phyloP scores from a whole-genome alignment of 345 rosid species.

The Murraya paniculata region DNA sequence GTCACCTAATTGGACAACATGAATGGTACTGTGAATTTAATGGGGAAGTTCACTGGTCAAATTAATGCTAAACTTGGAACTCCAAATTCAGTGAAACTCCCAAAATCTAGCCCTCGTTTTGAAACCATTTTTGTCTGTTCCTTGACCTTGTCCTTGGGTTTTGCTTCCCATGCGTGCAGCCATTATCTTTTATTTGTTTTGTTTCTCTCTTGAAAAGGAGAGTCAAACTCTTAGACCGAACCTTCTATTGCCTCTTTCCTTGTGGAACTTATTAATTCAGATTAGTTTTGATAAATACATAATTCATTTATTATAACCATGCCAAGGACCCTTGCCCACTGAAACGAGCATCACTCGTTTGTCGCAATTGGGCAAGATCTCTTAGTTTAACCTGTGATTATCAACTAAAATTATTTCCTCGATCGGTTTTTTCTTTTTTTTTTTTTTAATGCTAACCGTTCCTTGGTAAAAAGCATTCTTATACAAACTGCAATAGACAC shows the following conservation, averaged over 20 bases:
- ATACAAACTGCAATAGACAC: neutral
- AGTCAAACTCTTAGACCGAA: constrained; percentile 47
- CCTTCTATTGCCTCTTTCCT: constrained; percentile 46
- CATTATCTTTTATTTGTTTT: neutral
- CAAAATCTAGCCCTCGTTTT: constrained; percentile 48
- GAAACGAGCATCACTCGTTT: neutral
- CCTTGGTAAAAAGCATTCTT: neutral
- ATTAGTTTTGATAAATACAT: neutral
- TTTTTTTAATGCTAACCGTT: neutral
- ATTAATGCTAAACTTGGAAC: constrained; percentile 48
- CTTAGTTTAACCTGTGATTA: neutral
- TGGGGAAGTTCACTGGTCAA: constrained; percentile 43
- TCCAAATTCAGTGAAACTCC: constrained; percentile 59
- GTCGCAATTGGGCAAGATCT: neutral
- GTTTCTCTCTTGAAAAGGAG: neutral
- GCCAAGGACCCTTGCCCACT: neutral
- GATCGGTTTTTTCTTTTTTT: too few species aligned
- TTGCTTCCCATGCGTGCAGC: constrained; percentile 39
- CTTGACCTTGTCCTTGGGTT: constrained; percentile 32
- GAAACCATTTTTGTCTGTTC: constrained; percentile 45
- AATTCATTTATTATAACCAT: neutral
- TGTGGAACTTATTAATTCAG: constrained; percentile 25
- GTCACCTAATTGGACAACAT: constrained; percentile 32
- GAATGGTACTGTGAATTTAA: constrained; percentile 27
- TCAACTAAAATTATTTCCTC: neutral